These are phyloP conservation scores for Mycena indigotica DNA, from an alignment of 768 basidiomycete species.

Conservation along the genomic window DNA sequence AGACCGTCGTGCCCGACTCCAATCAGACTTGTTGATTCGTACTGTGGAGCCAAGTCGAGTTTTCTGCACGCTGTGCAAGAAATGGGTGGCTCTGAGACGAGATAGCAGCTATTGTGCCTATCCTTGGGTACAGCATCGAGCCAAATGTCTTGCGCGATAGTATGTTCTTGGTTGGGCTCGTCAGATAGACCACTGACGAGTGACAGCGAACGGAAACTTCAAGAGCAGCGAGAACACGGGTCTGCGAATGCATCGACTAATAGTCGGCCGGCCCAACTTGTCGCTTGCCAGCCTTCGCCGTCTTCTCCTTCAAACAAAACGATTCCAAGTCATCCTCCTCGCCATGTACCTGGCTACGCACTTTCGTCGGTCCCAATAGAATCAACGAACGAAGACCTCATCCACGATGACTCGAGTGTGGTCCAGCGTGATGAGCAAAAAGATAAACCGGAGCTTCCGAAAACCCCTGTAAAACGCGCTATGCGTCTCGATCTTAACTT, in stretches of 20 bases:
- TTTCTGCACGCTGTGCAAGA: slow-evolving; percentile 73
- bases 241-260: background rate
- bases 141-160: slow-evolving; percentile 72
- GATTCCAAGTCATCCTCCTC: background rate
- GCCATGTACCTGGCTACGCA: background rate
- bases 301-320: background rate
- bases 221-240: background rate
- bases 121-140: slow-evolving; percentile 81
- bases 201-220: background rate
- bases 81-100: slow-evolving; percentile 85
- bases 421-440: background rate
- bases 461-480: background rate
- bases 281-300: background rate
- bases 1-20: slow-evolving; percentile 71
- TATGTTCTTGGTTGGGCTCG: slow-evolving; percentile 38
- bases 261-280: background rate
- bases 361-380: background rate
- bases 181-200: no score
- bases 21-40: slow-evolving; percentile 65
- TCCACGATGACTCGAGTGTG: background rate
- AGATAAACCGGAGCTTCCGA: background rate
- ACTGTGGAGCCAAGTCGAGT: slow-evolving; percentile 76
- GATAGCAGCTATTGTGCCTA: slow-evolving; percentile 80
- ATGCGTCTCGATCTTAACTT: background rate
- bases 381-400: background rate